phyloP scores from a whole-genome alignment of 371 early-diverging fungal species.

The Mucor piriformis region DNA sequence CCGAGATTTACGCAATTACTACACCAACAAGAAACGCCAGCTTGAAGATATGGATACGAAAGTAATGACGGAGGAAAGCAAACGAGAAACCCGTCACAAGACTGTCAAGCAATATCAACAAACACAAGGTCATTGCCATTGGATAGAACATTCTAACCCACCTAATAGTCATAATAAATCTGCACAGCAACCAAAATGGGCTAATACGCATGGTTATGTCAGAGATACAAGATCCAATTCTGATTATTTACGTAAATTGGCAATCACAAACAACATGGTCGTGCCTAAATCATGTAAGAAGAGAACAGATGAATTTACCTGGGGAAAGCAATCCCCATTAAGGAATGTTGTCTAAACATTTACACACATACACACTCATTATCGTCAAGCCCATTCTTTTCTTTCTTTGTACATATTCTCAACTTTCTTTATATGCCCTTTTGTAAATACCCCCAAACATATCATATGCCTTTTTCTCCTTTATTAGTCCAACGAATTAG shows the following conservation, averaged over 20 bases:
- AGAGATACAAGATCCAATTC: constrained; percentile 24
- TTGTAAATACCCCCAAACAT: neutral
- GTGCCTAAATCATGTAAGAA: constrained; percentile 4
- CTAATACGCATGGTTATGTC: constrained; percentile 23
- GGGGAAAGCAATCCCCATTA: constrained; percentile 15
- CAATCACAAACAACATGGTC: constrained; percentile 10
- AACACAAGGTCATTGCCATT: constrained; percentile 10
- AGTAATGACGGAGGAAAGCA: constrained; percentile 1
- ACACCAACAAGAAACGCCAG: constrained; percentile 10
- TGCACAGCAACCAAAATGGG: constrained; percentile 13
- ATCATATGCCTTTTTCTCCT: constrained; percentile 6
- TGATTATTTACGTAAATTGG: constrained; percentile 16
- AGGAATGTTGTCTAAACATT: neutral
- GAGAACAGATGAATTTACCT: constrained; percentile 20
- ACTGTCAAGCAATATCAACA: constrained; percentile 21
- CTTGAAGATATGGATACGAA: neutral
- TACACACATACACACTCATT: neutral
- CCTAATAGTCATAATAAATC: constrained; percentile 9
- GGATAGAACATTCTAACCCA: constrained; percentile 17
- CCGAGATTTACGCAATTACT: constrained; percentile 17
- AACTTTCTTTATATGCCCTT: neutral
- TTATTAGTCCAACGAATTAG: constrained; percentile 23
- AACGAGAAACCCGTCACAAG: constrained; percentile 17
- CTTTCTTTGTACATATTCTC: neutral
- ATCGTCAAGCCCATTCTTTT: neutral